Conservation (phyloP, 768 basidiomycete species). For the Termitomyces sp. region DNA sequence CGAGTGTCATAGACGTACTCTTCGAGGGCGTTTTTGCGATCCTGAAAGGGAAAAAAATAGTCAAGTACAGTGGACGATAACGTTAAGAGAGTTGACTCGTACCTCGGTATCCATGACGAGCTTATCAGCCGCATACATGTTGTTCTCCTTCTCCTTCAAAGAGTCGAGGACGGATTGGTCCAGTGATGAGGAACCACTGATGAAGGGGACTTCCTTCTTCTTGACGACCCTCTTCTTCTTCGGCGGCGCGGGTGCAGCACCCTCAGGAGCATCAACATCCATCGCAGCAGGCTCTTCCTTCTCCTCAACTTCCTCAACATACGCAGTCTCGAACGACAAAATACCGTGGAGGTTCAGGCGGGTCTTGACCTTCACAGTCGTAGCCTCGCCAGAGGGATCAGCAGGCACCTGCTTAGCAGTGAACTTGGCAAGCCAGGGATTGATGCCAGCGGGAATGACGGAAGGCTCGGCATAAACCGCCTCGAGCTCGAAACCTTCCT, state of each 20-base stretch:
- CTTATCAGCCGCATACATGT: conserved; percentile 91
- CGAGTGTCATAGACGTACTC: conserved; percentile 98
- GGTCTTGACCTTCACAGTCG: conserved; percentile 88
- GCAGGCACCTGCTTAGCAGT: conserved; percentile 78
- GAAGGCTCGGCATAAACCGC: conserved; percentile 76
- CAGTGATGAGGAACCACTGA: conserved; percentile 60
- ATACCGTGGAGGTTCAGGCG: conserved; percentile 84
- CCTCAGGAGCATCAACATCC: conserved; percentile 54
- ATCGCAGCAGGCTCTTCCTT: conserved; percentile 67
- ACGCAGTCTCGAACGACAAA: conserved; percentile 81
- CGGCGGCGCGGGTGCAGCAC: conserved; percentile 42
- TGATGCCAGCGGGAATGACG: conserved; percentile 70
- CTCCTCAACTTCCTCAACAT: conserved; percentile 81
- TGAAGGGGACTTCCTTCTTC: conserved; percentile 80
- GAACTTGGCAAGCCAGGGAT: conserved; percentile 83
- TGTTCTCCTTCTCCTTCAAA: conserved; percentile 76
- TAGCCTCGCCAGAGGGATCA: conserved; percentile 65
- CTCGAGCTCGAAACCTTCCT: conserved; percentile 84
- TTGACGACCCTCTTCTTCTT: conserved; percentile 86
- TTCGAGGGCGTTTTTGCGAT: conserved; percentile 97
- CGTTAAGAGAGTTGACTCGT: conserved; percentile 19
- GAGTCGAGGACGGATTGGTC: conserved; percentile 62
- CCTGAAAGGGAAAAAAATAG: conserved; percentile 42
- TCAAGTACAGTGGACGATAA: not conserved
- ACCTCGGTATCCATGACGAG: conserved; percentile 98